Percentiles rank a stretch among this genome's conserved stretches.
Evolutionary conservation across 164 flowering plant species (phyloP).

Genomic region (Vitis labrusca): DNA sequence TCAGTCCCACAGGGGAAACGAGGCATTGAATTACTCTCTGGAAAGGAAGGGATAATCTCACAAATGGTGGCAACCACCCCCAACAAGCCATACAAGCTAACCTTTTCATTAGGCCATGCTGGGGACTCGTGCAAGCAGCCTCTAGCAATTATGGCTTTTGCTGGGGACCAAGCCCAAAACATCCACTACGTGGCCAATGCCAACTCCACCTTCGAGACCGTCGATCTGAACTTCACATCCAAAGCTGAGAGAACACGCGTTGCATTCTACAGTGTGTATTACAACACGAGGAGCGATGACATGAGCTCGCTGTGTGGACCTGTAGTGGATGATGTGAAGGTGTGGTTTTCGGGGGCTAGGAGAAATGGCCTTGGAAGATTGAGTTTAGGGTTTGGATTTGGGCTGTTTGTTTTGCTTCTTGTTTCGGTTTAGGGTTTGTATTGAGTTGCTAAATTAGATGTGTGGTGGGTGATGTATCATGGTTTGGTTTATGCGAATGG

Average conservation of each 20-base stretch:
- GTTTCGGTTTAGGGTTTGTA: slow-evolving; percentile 22
- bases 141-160: slow-evolving; percentile 88
- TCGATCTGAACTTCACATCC: slow-evolving; percentile 75
- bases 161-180: slow-evolving; percentile 87
- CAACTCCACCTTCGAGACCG: slow-evolving; percentile 54
- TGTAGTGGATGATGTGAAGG: slow-evolving; percentile 88
- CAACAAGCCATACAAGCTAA: slow-evolving; percentile 51
- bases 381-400: slow-evolving; percentile 28
- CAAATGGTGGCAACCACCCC: slow-evolving; percentile 87
- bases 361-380: slow-evolving; percentile 29
- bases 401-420: slow-evolving; percentile 15
- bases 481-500: background rate
- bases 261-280: slow-evolving; percentile 91
- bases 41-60: slow-evolving; percentile 95
- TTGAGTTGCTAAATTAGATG: background rate
- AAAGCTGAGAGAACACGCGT: slow-evolving; percentile 88
- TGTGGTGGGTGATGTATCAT: background rate
- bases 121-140: slow-evolving; percentile 83
- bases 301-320: slow-evolving; percentile 96
- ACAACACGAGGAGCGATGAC: slow-evolving; percentile 85
- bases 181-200: slow-evolving; percentile 67
- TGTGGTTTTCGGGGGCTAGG: slow-evolving; percentile 53
- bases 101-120: slow-evolving; percentile 77
- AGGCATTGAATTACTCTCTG: slow-evolving; percentile 84
- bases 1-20: slow-evolving; percentile 80